Evolutionary conservation across 768 basidiomycete species (phyloP).

Genomic region (Paxillus ammoniavirescens): DNA sequence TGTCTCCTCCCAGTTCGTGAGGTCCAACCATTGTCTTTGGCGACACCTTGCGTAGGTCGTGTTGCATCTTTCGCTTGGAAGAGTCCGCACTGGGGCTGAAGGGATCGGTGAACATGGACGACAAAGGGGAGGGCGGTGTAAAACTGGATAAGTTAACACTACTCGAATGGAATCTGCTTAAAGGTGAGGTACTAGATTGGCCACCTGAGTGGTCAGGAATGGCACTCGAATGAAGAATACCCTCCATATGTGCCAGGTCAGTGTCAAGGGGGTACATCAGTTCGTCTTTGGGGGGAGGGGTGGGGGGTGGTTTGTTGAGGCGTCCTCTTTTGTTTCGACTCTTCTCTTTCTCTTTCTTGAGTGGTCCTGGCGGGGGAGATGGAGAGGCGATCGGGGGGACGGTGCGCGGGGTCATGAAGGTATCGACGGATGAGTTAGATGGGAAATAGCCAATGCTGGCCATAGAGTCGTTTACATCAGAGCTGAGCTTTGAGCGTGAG

Average conservation of each 20-base stretch:
- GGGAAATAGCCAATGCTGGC: constrained; percentile 38
- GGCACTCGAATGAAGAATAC: constrained; percentile 58
- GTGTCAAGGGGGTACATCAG: constrained; percentile 21
- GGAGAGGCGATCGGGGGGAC: constrained; percentile 9
- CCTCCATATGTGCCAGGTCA: constrained; percentile 66
- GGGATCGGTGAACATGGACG: constrained; percentile 36
- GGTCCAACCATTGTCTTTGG: constrained; percentile 41
- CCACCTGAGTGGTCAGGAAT: constrained; percentile 3
- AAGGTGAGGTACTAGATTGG: constrained; percentile 20
- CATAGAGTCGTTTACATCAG: constrained; percentile 28
- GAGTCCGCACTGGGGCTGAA: constrained; percentile 25
- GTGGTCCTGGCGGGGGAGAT: background rate
- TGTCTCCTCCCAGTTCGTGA: constrained; percentile 8
- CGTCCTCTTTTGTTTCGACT: constrained; percentile 17
- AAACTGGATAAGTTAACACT: constrained; percentile 37
- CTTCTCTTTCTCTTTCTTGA: constrained; percentile 32
- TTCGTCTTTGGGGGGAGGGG: constrained; percentile 27
- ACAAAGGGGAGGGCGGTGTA: constrained; percentile 38
- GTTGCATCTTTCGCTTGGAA: constrained; percentile 22
- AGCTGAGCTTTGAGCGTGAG: constrained; percentile 39
- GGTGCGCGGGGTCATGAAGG: constrained; percentile 12
- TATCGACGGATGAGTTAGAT: constrained; percentile 28
- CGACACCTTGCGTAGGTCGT: constrained; percentile 44
- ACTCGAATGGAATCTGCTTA: constrained; percentile 23
- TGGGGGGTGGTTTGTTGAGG: constrained; percentile 21